phyloP scores from a whole-genome alignment of 2,329 filamentous ascomycete species.

The Phoma sp. region DNA sequence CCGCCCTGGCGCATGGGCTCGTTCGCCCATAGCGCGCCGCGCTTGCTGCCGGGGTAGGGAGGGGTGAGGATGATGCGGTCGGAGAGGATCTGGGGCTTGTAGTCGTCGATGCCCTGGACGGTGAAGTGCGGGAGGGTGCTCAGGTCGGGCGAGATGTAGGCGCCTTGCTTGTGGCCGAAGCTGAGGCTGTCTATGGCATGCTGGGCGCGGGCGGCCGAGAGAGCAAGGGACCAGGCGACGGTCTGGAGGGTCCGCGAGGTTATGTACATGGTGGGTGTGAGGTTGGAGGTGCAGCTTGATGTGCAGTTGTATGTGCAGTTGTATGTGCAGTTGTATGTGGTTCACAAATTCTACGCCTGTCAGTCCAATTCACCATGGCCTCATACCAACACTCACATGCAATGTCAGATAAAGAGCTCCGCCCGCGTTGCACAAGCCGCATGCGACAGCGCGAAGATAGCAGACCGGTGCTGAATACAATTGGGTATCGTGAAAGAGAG shows the following conservation, averaged over 20 bases:
- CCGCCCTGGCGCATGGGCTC: conserved; percentile 63
- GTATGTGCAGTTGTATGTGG: too few relatives aligned
- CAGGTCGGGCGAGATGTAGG: conserved; percentile 70
- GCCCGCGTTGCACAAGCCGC: conserved; percentile 28
- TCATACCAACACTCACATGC: background rate
- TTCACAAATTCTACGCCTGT: too few relatives aligned
- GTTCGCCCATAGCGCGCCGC: conserved; percentile 83
- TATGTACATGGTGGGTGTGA: conserved; percentile 46
- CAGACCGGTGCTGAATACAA: conserved; percentile 20
- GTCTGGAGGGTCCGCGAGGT: conserved; percentile 50
- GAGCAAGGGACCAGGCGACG: conserved; percentile 52
- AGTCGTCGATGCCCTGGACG: conserved; percentile 60
- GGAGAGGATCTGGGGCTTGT: conserved; percentile 71
- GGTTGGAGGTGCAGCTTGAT: too few relatives aligned
- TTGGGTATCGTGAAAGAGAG: conserved; percentile 37
- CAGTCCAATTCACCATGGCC: background rate
- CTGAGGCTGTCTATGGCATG: conserved; percentile 76
- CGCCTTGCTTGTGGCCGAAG: conserved; percentile 72
- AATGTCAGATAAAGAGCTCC: conserved; percentile 23
- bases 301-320: background rate
- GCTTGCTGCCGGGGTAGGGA: conserved; percentile 82
- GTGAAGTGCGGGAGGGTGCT: conserved; percentile 64
- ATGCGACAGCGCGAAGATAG: conserved; percentile 24
- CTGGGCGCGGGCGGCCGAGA: conserved; percentile 66
- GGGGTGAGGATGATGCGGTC: conserved; percentile 94